Percentiles rank a stretch among this genome's conserved stretches.
phyloP scores from a whole-genome alignment of 2,329 filamentous ascomycete genomes.

The Pestalotiopsis sp. region DNA sequence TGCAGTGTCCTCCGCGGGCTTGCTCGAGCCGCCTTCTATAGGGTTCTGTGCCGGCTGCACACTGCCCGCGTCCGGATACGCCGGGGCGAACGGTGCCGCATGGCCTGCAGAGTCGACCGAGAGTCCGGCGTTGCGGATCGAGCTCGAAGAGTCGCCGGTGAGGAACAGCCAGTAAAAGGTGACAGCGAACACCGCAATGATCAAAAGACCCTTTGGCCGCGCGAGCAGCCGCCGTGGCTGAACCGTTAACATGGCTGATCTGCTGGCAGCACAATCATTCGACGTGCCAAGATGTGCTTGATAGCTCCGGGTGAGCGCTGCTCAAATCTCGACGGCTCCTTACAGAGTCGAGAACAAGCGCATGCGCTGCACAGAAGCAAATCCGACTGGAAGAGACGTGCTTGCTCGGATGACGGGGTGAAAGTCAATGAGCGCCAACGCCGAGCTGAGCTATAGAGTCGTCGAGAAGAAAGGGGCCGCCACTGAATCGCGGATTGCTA shows the following conservation, averaged over 20 bases:
- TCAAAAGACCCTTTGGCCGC: conserved; percentile 44
- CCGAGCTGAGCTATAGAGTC: background rate
- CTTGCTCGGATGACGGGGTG: background rate
- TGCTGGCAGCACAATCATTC: background rate
- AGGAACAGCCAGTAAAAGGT: conserved; percentile 46
- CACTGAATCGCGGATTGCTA: background rate
- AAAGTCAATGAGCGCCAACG: background rate
- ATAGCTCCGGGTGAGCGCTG: background rate
- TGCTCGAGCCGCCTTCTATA: background rate
- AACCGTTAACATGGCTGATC: conserved; percentile 31
- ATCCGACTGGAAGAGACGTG: background rate
- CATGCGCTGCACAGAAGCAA: background rate
- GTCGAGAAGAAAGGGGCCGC: background rate
- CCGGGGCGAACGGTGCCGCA: background rate
- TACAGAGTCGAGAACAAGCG: background rate
- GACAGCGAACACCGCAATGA: conserved; percentile 41
- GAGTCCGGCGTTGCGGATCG: conserved; percentile 20
- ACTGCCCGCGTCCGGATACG: background rate
- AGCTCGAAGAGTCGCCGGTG: conserved; percentile 21
- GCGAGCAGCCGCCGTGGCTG: conserved; percentile 37
- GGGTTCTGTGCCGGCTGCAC: background rate
- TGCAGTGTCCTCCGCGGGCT: background rate
- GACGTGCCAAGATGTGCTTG: background rate
- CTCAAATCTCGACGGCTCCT: background rate
- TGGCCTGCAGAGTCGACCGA: conserved; percentile 12